Base-by-base conservation (phyloP, 495 filamentous ascomycete genomes). In the Clavariopsis aquatica region DNA sequence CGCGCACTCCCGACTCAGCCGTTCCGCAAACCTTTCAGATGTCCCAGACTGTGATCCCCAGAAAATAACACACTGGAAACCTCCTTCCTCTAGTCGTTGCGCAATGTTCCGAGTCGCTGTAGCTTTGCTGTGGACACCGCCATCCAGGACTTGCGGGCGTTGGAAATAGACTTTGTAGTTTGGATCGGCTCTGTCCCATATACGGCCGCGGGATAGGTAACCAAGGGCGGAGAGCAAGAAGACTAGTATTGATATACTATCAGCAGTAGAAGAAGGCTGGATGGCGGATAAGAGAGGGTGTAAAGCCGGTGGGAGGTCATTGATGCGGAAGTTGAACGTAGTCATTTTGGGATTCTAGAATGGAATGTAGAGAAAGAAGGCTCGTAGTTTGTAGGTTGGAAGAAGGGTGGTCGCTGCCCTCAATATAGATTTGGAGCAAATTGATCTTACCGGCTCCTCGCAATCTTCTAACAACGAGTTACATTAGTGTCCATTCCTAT, bases 1-100 rank as follows among this genome's bases (percentile, higher is more conserved):
- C 4, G 71, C 69, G 45, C 79, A 78, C 26, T 84, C 82, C 52
- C 78, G 70, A 0, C 74, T 78, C 17, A 85, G 71, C 7, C 76
- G 72, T 51, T 78, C 70, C 15, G 81, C 81, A 59, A 83, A 78
- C 0, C 74, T 74, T 62, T 84, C 82, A 0, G 81, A 80, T 0
- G 80, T 84, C 12, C 83, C 82, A 17, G 81, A 83, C 71, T 85
- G 82, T 0, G 81, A 84, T 52, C 80, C 82, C 78, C 79, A 85
- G 67, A 84, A 81, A 9, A 84, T 74, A 17, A 81, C 79, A n/a
- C 80, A 12, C 27, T 74, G 52, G 43, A 71, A 77, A 7, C 77
- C 69, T 60, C 23, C 54, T 45, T 76, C 56, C 34, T 73, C 70
- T 1, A 75, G 53, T n/a, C 62, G 66, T 52, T 74, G 19, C 0